Conservation (phyloP, 2,329 filamentous ascomycete species). For the Paraphaeosphaeria sporulosa region DNA sequence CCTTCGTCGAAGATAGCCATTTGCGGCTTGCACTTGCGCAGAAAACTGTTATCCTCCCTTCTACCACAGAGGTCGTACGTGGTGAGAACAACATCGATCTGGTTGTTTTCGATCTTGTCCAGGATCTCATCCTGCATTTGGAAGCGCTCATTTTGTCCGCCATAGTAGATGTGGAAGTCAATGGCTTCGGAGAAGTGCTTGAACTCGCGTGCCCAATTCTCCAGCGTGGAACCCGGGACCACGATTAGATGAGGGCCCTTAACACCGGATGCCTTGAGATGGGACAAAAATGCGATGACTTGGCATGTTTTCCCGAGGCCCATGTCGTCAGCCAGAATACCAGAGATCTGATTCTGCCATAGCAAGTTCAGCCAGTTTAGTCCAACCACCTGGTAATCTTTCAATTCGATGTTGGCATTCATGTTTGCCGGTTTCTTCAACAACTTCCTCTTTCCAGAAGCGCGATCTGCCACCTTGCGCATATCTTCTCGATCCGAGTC, state of each 20-base stretch:
- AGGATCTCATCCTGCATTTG: constrained; percentile 73
- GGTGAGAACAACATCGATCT: constrained; percentile 73
- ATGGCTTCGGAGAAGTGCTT: constrained; percentile 82
- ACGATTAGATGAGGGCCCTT: constrained; percentile 83
- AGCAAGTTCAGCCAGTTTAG: constrained; percentile 93
- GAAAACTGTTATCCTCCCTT: constrained; percentile 68
- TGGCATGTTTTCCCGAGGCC: constrained; percentile 94
- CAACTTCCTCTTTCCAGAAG: constrained; percentile 50
- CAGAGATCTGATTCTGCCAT: constrained; percentile 79
- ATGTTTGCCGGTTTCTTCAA: constrained; percentile 78
- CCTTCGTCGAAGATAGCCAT: constrained; percentile 90
- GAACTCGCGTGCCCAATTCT: constrained; percentile 96
- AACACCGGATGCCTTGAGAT: constrained; percentile 74
- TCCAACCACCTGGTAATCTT: constrained; percentile 92
- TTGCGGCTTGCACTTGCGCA: constrained; percentile 64
- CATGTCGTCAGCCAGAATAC: constrained; percentile 98
- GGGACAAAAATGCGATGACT: constrained; percentile 88
- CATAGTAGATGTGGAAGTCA: constrained; percentile 76
- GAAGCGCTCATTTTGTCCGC: constrained; percentile 71
- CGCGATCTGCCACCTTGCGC: constrained; percentile 44
- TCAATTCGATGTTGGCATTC: constrained; percentile 78
- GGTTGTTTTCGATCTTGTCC: constrained; percentile 62
- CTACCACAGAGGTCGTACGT: constrained; percentile 72
- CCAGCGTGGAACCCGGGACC: constrained; percentile 90
- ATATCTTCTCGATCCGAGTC: constrained; percentile 59